Conservation (phyloP, 1,284 basidiomycete genomes). For the Pulveroboletus ridleyi region DNA sequence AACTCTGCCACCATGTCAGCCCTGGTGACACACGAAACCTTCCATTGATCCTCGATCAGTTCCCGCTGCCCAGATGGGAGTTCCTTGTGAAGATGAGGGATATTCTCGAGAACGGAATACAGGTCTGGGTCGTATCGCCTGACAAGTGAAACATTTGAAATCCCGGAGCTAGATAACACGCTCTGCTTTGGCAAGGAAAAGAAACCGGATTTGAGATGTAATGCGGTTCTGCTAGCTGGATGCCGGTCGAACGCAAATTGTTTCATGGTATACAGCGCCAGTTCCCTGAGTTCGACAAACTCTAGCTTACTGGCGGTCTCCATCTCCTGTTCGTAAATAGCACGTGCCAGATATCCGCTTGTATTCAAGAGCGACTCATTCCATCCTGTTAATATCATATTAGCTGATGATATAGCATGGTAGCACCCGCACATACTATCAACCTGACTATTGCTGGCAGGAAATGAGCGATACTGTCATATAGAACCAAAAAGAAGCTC, state of each 20-base stretch:
- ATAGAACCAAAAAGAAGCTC: not conserved
- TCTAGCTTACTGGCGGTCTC: not conserved
- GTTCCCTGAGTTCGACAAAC: not conserved
- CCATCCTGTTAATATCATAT: not conserved
- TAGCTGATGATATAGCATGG: not conserved
- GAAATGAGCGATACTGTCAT: not conserved
- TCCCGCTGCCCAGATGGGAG: not conserved
- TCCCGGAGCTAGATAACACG: not conserved
- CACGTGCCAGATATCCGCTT: not conserved
- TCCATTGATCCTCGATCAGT: not conserved
- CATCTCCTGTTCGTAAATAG: not conserved
- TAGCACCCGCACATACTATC: not conserved
- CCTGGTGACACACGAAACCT: not conserved
- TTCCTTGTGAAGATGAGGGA: not conserved
- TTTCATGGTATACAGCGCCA: not conserved
- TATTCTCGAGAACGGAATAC: not conserved
- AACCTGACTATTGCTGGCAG: not conserved
- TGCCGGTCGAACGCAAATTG: not conserved
- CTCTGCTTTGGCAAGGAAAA: not conserved
- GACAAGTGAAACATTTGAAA: not conserved
- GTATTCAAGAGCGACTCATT: not conserved
- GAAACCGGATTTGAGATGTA: not conserved
- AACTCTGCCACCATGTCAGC: not conserved
- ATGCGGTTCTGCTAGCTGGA: not conserved
- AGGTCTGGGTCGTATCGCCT: not conserved